These are phyloP conservation scores for Areca catechu DNA, from an alignment of 176 grass and related monocot genomes.

Conservation along the genomic window DNA sequence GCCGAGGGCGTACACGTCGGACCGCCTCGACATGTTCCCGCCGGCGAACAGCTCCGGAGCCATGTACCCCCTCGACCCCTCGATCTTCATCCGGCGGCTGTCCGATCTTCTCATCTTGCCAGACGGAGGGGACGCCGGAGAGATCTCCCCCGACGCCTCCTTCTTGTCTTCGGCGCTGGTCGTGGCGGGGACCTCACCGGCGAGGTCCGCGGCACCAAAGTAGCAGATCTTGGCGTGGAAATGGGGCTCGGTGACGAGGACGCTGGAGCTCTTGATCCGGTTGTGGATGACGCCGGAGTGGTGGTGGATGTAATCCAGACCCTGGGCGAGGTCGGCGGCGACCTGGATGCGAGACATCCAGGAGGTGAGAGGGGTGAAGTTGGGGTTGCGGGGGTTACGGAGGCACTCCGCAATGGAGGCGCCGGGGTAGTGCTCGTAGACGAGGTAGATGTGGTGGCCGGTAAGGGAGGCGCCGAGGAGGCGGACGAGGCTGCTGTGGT, in stretches of 20 bases:
- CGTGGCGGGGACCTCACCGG: conserved; percentile 38
- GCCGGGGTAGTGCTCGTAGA: conserved; percentile 16
- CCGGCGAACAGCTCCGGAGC: conserved; percentile 47
- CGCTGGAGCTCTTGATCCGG: conserved; percentile 56
- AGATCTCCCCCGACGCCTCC: not conserved
- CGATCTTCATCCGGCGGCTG: conserved; percentile 42
- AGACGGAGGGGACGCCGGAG: no score
- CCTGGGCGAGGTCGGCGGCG: conserved; percentile 57
- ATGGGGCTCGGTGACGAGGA: conserved; percentile 52
- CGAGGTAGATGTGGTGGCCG: not conserved
- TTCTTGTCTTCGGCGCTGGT: not conserved
- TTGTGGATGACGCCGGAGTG: conserved; percentile 63
- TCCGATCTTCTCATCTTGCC: conserved; percentile 2
- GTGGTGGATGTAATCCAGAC: conserved; percentile 70
- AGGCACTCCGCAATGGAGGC: conserved; percentile 49
- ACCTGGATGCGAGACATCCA: conserved; percentile 64
- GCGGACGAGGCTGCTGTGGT: conserved; percentile 62
- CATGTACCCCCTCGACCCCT: conserved; percentile 80
- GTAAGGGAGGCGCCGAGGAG: conserved; percentile 75
- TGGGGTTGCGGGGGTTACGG: conserved; percentile 58
- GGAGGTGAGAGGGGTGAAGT: conserved; percentile 53
- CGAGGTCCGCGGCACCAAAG: conserved; percentile 65
- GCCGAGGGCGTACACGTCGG: conserved; percentile 71
- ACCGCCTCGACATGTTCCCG: conserved; percentile 23
- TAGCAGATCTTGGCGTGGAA: conserved; percentile 70